Evolutionary conservation across 2,329 filamentous ascomycete species (phyloP).

Genomic region (Fusarium beomiforme): DNA sequence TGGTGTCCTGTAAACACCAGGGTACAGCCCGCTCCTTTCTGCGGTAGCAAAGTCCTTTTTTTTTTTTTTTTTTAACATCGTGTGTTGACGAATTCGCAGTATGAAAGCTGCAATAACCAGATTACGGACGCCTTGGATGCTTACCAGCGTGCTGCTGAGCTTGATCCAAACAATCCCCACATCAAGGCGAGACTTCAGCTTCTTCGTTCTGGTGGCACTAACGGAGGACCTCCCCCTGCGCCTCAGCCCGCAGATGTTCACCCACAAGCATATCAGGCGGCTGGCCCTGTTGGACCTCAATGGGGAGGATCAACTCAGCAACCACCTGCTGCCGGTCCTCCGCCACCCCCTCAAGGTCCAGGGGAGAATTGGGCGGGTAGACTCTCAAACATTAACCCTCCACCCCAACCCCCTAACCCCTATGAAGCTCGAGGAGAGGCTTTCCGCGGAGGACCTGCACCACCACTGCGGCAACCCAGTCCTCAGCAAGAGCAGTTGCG

Average conservation of each 20-base stretch:
- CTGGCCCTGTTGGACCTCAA: conserved; percentile 84
- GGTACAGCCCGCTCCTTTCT: neutral
- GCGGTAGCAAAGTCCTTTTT: too few relatives aligned
- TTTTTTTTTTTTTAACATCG: neutral
- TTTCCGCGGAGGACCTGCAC: conserved; percentile 73
- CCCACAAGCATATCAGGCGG: conserved; percentile 89
- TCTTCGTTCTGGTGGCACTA: conserved; percentile 81
- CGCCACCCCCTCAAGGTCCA: conserved; percentile 68
- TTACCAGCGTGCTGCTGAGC: conserved; percentile 91
- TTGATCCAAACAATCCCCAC: conserved; percentile 92
- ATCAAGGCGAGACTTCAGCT: conserved; percentile 95
- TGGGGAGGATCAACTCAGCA: conserved; percentile 83
- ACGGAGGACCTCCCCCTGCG: conserved; percentile 76
- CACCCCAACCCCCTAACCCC: conserved; percentile 80
- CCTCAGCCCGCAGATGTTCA: conserved; percentile 97
- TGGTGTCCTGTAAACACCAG: neutral
- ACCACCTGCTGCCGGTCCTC: conserved; percentile 61
- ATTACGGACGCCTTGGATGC: conserved; percentile 95
- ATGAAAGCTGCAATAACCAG: conserved; percentile 99
- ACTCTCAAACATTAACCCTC: conserved; percentile 81
- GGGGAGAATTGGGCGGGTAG: conserved; percentile 69
- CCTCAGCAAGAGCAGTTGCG: conserved; percentile 75
- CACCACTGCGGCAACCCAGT: conserved; percentile 77
- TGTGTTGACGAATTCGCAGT: conserved; percentile 63
- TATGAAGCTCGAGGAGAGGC: conserved; percentile 79